Conservation (phyloP, 192 early-diverging fungal genomes). For the Mortierella claussenii region DNA sequence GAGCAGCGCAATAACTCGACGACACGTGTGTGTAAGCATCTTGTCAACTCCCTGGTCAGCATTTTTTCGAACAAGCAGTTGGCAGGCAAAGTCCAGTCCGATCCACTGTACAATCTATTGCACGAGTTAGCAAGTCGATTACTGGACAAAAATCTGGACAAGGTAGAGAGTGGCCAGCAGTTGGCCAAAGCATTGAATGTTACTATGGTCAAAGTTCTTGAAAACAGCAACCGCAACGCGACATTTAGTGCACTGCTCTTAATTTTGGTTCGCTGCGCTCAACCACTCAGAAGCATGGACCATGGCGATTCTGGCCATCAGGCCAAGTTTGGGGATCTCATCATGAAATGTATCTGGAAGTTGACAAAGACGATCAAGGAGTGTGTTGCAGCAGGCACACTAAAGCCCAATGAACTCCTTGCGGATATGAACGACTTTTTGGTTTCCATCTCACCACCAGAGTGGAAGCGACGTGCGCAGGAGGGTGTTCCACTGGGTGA, state of each 20-base stretch:
- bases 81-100: conserved; percentile 70
- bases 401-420: conserved; percentile 76
- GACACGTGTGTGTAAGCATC: conserved; percentile 80
- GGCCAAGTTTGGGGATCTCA: conserved; percentile 85
- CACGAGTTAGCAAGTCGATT: conserved; percentile 83
- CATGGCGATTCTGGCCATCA: conserved; percentile 54
- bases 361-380: conserved; percentile 86
- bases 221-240: conserved; percentile 85
- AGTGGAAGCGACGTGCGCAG: conserved; percentile 86
- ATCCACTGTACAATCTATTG: conserved; percentile 74
- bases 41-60: conserved; percentile 79
- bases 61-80: conserved; percentile 79
- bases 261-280: conserved; percentile 71
- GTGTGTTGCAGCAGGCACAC: conserved; percentile 67
- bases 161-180: conserved; percentile 65
- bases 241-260: conserved; percentile 76
- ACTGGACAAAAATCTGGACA: conserved; percentile 79
- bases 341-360: conserved; percentile 98
- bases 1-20: conserved; percentile 62
- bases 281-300: conserved; percentile 61
- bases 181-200: conserved; percentile 83
- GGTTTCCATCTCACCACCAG: conserved; percentile 77
- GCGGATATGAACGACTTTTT: conserved; percentile 87
- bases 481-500: conserved; percentile 85
- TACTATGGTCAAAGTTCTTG: conserved; percentile 90